Evolutionary conservation across 352 stramenopile genomes (phyloP).

Genomic region (Pythium graminicola): DNA sequence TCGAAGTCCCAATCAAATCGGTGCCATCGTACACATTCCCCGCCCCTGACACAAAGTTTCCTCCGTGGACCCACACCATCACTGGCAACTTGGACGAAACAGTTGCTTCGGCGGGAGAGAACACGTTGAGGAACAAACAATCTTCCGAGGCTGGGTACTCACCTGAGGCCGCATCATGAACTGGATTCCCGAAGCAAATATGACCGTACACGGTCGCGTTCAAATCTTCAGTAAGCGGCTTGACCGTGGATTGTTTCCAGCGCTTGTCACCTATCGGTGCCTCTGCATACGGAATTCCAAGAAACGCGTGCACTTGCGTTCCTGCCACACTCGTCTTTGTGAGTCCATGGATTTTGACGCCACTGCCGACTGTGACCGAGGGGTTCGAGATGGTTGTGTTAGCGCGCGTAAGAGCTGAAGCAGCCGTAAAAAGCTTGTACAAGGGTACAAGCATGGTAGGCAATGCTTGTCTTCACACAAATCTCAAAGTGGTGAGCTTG

Average conservation of each 20-base stretch:
- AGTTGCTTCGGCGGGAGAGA: slow-evolving; percentile 20
- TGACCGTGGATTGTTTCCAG: slow-evolving; percentile 5
- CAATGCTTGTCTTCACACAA: not conserved
- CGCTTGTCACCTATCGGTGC: slow-evolving; percentile 1
- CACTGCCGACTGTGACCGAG: not conserved
- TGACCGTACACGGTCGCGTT: slow-evolving; percentile 7
- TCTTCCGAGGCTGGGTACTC: slow-evolving; percentile 18
- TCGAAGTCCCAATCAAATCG: not conserved
- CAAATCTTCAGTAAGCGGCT: not conserved
- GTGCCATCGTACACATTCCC: slow-evolving; percentile 6
- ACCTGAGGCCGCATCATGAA: not conserved
- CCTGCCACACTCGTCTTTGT: not conserved
- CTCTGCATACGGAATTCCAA: slow-evolving; percentile 13
- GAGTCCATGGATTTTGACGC: not conserved
- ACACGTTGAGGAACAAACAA: slow-evolving; percentile 37
- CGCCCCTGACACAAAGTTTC: slow-evolving; percentile 18
- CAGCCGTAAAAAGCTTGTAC: not conserved
- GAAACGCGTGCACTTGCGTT: slow-evolving; percentile 7
- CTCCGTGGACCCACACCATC: slow-evolving; percentile 30
- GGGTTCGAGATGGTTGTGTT: not conserved
- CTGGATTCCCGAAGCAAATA: slow-evolving; percentile 1
- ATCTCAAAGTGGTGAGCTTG: not conserved
- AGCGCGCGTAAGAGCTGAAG: not conserved
- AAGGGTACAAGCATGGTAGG: not conserved
- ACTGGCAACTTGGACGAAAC: slow-evolving; percentile 27